Evolutionary conservation across 257 asterid species (phyloP).

Genomic region (Ocimum tenuiflorum): DNA sequence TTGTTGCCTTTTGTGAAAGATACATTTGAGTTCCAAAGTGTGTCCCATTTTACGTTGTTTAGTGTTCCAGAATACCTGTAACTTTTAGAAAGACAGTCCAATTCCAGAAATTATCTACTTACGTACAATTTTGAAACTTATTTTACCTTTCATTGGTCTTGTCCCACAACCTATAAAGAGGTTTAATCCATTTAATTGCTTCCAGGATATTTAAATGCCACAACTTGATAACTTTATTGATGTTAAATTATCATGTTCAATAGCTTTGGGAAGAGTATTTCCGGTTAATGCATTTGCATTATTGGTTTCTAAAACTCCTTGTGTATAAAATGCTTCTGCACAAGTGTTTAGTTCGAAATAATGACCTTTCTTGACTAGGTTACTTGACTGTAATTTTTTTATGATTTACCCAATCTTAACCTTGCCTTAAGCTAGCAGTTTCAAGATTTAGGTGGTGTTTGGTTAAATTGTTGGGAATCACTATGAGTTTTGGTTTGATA

Average conservation of each 20-base stretch:
- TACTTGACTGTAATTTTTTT: not conserved
- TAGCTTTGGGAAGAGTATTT: not conserved
- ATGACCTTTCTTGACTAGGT: not conserved
- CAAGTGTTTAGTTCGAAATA: not conserved
- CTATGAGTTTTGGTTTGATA: too few relatives aligned
- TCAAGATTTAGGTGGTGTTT: conserved; percentile 5
- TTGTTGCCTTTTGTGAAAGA: too few relatives aligned
- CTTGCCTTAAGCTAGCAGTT: not conserved
- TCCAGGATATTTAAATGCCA: not conserved
- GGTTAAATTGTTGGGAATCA: too few relatives aligned
- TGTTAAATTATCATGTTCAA: not conserved
- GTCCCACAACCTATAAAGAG: not conserved
- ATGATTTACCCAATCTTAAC: not conserved
- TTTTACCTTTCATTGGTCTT: not conserved
- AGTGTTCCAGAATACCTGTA: too few relatives aligned
- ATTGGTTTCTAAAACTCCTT: not conserved
- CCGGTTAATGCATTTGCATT: not conserved
- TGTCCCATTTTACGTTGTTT: too few relatives aligned
- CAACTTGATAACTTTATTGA: not conserved
- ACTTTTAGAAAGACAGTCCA: too few relatives aligned
- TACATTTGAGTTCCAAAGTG: too few relatives aligned
- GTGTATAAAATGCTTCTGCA: not conserved
- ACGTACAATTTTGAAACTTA: too few relatives aligned
- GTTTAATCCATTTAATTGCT: not conserved
- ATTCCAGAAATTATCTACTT: too few relatives aligned